Conservation (phyloP, 345 rosid species). For the Gossypium herbaceum region DNA sequence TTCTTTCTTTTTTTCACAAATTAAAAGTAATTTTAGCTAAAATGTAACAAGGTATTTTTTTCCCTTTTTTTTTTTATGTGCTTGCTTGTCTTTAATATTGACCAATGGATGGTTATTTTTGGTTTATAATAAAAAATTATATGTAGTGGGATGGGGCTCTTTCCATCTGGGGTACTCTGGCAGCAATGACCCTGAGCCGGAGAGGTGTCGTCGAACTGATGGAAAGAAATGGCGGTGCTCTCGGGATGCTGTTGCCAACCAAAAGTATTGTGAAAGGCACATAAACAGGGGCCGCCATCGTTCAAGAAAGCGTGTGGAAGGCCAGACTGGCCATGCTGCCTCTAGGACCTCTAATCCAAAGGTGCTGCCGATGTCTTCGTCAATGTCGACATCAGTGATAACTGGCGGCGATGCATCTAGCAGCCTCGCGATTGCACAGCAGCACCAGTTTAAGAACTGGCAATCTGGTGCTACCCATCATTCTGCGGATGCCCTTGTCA, state of each 20-base stretch:
- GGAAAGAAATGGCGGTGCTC: slow-evolving; percentile 92
- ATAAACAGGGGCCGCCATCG: slow-evolving; percentile 81
- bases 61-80: not conserved
- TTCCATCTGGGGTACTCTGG: slow-evolving; percentile 55
- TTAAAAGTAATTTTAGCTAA: slow-evolving; percentile 19
- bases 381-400: slow-evolving; percentile 26
- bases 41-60: not conserved
- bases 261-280: slow-evolving; percentile 80
- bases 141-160: slow-evolving; percentile 38
- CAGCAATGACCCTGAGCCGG: slow-evolving; percentile 61
- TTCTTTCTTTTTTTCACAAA: not conserved
- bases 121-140: not conserved
- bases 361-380: slow-evolving; percentile 28
- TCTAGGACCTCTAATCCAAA: slow-evolving; percentile 32
- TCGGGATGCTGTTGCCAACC: slow-evolving; percentile 61
- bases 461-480: slow-evolving; percentile 33
- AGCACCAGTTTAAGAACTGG: slow-evolving; percentile 32
- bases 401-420: slow-evolving; percentile 30
- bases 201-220: slow-evolving; percentile 72
- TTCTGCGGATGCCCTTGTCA: slow-evolving; percentile 26
- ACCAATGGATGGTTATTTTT: not conserved
- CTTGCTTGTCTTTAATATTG: slow-evolving; percentile 9
- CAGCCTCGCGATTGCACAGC: slow-evolving; percentile 27
- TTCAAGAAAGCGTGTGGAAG: slow-evolving; percentile 89
- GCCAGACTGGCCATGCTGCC: slow-evolving; percentile 48